A percentile compares a stretch with the other conserved stretches of the same genome.
These are phyloP conservation scores for Selenicereus undatus DNA, from an alignment of 148 eudicot species.

Conservation along the genomic window DNA sequence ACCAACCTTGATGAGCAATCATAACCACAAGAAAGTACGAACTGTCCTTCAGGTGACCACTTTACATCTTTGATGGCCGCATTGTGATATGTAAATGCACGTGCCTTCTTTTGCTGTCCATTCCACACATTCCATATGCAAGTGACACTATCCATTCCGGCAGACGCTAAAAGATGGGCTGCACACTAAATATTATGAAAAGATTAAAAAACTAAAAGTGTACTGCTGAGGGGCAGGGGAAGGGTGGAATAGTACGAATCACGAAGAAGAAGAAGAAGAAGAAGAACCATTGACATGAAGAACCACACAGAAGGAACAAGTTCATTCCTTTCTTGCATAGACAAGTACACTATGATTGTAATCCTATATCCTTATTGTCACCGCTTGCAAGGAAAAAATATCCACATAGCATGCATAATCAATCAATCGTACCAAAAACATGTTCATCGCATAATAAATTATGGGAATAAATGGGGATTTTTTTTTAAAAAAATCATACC, in stretches of 20 bases:
- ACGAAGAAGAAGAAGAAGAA: background rate
- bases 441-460: too few species aligned
- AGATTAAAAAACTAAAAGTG: slow-evolving; percentile 35
- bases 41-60: slow-evolving; percentile 79
- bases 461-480: too few species aligned
- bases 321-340: background rate
- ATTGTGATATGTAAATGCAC: slow-evolving; percentile 53
- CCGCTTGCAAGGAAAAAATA: background rate
- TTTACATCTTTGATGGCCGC: slow-evolving; percentile 89
- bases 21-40: slow-evolving; percentile 82
- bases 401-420: background rate
- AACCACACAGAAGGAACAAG: too few species aligned
- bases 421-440: too few species aligned
- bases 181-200: slow-evolving; percentile 42
- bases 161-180: slow-evolving; percentile 99
- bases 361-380: background rate
- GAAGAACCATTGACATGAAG: too few species aligned
- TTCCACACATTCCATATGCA: slow-evolving; percentile 91
- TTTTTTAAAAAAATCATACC: too few species aligned
- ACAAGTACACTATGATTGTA: background rate
- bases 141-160: slow-evolving; percentile 76
- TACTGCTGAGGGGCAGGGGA: background rate
- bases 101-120: slow-evolving; percentile 54
- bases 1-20: slow-evolving; percentile 68
- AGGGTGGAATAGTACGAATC: background rate